Evolutionary conservation across 2,329 filamentous ascomycete species (phyloP), one percentile per base, ranked within the genome.

Genomic region (Talaromyces marneffei): DNA sequence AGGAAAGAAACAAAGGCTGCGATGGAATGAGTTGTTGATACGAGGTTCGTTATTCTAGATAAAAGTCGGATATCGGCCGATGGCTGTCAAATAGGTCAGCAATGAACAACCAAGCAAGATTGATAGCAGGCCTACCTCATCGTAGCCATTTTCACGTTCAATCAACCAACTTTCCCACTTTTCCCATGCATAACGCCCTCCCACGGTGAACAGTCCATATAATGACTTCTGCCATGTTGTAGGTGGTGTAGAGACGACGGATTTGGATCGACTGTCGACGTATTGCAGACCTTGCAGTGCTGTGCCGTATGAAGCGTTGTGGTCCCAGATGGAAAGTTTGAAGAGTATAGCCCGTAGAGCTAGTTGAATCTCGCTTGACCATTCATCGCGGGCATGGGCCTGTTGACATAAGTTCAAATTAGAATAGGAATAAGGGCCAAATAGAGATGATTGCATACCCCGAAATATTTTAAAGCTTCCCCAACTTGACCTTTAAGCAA

Each of bases 321-420:
- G 91, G 74, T 97, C 92, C 94, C 94, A 99, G 62, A 99, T 87
- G 16, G 90, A 91, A 64, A 99, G 83, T 77, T 99, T 99, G 81
- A 97, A 99, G 7, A 99, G 80, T 2, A 92, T 80, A 1, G 88
- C 85, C 52, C 93, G 83, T 60, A 99, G 80, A 0, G 81, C 83
- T 29, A 97, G 82, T 64, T 89, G 82, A 59, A 97, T 93, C 77
- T 97, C 94, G 57, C 90, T 82, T 14, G 87, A 87, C 87, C 91
- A 97, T 70, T 96, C 90, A 73, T 96, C 91, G 62, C 89, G 85
- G 48, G 96, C 77, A 73, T 92, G 85, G 16, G 81, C 72, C 73
- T 80, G 63, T 20, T 29, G 14, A 37, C n/a, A 31, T 52, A 4
- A 33, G 56, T 42, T 60, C 64, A 40, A 52, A 39, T 63, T 6